Percentiles rank a stretch among this genome's conserved stretches.
phyloP scores from a whole-genome alignment of 305 asterid genomes.

The Solanum hybrid region DNA sequence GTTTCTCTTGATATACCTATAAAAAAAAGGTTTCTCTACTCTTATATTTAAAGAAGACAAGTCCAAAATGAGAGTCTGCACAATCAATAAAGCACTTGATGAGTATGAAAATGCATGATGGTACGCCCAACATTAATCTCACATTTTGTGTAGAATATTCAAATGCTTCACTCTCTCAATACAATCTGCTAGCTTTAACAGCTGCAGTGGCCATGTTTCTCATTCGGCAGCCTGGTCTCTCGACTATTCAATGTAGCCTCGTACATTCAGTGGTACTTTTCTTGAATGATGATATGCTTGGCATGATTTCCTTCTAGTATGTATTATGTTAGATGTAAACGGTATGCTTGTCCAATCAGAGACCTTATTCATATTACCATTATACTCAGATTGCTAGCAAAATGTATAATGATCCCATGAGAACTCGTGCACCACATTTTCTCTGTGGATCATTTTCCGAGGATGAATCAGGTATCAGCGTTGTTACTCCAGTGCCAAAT shows the following conservation, averaged over 20 bases:
- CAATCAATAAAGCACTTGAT: slow-evolving; percentile 75
- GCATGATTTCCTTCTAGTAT: not conserved
- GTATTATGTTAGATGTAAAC: not conserved
- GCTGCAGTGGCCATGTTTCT: slow-evolving; percentile 74
- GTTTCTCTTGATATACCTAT: slow-evolving; percentile 32
- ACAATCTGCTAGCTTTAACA: slow-evolving; percentile 78
- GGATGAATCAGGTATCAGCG: slow-evolving; percentile 41
- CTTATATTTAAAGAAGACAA: slow-evolving; percentile 62
- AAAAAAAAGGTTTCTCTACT: slow-evolving; percentile 36
- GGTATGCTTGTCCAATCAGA: not conserved
- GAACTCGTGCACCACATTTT: slow-evolving; percentile 51
- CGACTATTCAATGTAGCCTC: slow-evolving; percentile 43
- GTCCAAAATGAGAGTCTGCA: slow-evolving; percentile 85
- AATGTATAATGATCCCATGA: slow-evolving; percentile 45
- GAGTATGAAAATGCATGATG: slow-evolving; percentile 81
- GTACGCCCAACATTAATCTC: slow-evolving; percentile 79
- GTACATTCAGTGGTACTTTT: slow-evolving; percentile 28
- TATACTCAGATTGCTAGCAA: slow-evolving; percentile 45
- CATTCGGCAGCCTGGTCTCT: slow-evolving; percentile 66
- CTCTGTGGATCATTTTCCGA: slow-evolving; percentile 70
- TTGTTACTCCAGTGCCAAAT: slow-evolving; percentile 37
- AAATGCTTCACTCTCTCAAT: slow-evolving; percentile 67
- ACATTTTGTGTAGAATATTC: slow-evolving; percentile 70
- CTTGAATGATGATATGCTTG: not conserved
- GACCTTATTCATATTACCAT: not conserved